Conservation (phyloP, 345 rosid genomes). For the Eucalyptus rudis region DNA sequence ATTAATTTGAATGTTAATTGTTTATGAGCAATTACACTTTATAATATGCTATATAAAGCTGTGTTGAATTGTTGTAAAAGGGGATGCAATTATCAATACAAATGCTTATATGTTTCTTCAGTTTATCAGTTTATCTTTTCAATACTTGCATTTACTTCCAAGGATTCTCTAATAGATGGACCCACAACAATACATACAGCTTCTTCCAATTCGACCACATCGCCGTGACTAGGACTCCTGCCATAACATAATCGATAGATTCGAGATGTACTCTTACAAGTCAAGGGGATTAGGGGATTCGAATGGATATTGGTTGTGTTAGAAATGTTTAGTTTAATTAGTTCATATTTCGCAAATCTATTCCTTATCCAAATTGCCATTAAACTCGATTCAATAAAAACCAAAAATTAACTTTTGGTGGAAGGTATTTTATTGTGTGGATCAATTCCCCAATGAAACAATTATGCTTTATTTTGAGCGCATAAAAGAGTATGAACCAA, state of each 20-base stretch:
- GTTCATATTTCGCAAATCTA: too few species aligned
- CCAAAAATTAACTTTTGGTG: too few species aligned
- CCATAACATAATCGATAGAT: too few species aligned
- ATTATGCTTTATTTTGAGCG: background rate
- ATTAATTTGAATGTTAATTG: too few species aligned
- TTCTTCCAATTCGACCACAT: background rate
- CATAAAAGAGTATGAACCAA: background rate
- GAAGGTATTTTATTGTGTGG: too few species aligned
- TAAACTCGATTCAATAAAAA: too few species aligned
- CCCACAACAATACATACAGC: background rate
- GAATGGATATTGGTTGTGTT: too few species aligned
- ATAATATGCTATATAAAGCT: background rate
- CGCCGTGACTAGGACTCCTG: rapidly evolving
- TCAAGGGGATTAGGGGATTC: too few species aligned
- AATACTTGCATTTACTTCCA: background rate
- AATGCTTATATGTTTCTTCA: rapidly evolving
- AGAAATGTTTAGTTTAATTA: too few species aligned
- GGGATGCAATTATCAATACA: background rate
- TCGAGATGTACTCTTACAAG: rapidly evolving
- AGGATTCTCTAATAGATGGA: background rate
- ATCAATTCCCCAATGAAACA: too few species aligned
- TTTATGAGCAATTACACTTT: background rate
- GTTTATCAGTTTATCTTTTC: background rate
- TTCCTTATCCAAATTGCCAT: rapidly evolving
- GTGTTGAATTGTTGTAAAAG: background rate